A percentile compares a stretch with the other conserved stretches of the same genome.
Evolutionary conservation across 805 yeast species (phyloP).

Genomic region (Wickerhamomyces xylosicus): DNA sequence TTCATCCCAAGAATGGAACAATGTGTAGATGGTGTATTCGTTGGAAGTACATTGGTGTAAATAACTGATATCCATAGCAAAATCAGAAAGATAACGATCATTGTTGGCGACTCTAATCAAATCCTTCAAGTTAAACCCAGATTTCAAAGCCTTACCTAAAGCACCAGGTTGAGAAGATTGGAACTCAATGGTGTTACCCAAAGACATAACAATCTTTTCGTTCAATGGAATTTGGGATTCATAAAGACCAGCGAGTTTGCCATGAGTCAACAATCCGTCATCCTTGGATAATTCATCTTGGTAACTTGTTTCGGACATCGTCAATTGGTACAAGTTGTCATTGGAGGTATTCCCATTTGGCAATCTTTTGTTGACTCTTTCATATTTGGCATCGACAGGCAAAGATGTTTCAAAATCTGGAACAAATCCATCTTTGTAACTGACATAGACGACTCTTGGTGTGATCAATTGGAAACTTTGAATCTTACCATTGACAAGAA

Average conservation of each 20-base stretch:
- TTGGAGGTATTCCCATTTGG: constrained; percentile 54
- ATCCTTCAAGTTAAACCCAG: constrained; percentile 68
- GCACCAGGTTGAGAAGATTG: constrained; percentile 70
- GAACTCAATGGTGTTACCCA: constrained; percentile 67
- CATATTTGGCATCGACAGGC: constrained; percentile 34
- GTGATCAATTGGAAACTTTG: constrained; percentile 67
- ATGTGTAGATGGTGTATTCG: constrained; percentile 63
- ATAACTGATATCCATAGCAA: constrained; percentile 49
- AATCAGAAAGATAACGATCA: constrained; percentile 42
- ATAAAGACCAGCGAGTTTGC: constrained; percentile 56
- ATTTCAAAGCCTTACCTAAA: constrained; percentile 73
- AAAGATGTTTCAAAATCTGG: constrained; percentile 19
- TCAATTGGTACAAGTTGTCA: constrained; percentile 44
- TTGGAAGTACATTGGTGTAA: constrained; percentile 60
- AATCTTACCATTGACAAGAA: constrained; percentile 56
- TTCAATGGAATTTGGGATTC: constrained; percentile 60
- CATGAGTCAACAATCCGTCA: constrained; percentile 53
- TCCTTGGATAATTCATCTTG: constrained; percentile 44
- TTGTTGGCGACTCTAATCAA: constrained; percentile 32
- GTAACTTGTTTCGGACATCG: constrained; percentile 58
- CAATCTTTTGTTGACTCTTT: constrained; percentile 46
- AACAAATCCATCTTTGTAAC: constrained; percentile 36
- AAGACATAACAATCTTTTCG: constrained; percentile 67
- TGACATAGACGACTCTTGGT: constrained; percentile 64
- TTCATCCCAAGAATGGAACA: constrained; percentile 56